Base-by-base conservation (phyloP, 2,329 filamentous ascomycete genomes). In the Seiridium cupressi region DNA sequence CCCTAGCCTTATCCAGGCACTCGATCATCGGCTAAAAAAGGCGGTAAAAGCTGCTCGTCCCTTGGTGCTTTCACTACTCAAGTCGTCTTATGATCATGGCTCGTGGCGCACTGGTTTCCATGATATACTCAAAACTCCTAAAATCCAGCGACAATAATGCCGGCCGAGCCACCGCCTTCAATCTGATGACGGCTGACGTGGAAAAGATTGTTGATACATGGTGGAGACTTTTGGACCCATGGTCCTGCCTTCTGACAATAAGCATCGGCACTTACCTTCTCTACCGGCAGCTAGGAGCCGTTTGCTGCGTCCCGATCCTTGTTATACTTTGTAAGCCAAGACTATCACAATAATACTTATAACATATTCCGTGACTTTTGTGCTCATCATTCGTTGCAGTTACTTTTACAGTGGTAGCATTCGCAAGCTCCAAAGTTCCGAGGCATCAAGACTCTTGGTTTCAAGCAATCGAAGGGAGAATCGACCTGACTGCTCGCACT, bases 301-400 rank as follows among this genome's bases (percentile, higher is more conserved):
- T 59, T 32, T 59, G 57, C n/a, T 59, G 57, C 48, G 57, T 59
- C 11, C 57, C 57, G 5, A 59, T 59, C 18, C 18, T 59, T 44
- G 38, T 53, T n/a, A 59, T 59, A 44, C 32, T 59, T 9, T 47
- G 55, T 57, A 48, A 40, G 55, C 35, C 8, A n/a, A 35, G 13
- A 6, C 35, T 40, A n/a, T 5, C 13, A 34, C 10, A 11, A 13
- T 2, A 13, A 13, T 42, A 8, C 13, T 13, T 42, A 13, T 38
- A 9, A 5, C 32, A 3, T 51, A 6, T 32, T 32, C 10, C 31
- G 5, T 31, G 46, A 31, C 31, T 10, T 5, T 26, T 1, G 10
- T 34, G 31, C 11, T 32, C 32, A 34, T 2, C 1, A 38, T 32
- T 36, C 32, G 8, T 7, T 38, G 32, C 3, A 59, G 57, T 53